These are phyloP conservation scores for Gleditsia sinensis DNA, from an alignment of 306 rosid species.

Conservation along the genomic window DNA sequence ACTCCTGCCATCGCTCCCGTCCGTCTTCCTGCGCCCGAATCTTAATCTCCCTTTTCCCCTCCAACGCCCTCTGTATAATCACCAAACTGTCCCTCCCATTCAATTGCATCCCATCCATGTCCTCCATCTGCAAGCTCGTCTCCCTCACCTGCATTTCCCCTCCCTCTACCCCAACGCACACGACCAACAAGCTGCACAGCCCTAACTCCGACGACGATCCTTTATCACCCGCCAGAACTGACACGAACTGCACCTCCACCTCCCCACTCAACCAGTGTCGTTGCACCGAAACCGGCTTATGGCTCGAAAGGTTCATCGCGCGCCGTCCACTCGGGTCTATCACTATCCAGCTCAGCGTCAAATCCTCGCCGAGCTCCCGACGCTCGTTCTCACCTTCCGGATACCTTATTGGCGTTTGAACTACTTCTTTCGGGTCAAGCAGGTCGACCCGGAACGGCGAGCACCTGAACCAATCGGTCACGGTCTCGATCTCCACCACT, in stretches of 20 bases:
- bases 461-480: constrained; percentile 67
- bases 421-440: constrained; percentile 63
- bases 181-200: constrained; percentile 50
- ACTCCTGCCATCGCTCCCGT: constrained; percentile 39
- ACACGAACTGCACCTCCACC: constrained; percentile 52
- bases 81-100: constrained; percentile 75
- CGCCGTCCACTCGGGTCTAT: constrained; percentile 52
- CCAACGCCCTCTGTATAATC: constrained; percentile 52
- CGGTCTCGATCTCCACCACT: constrained; percentile 71
- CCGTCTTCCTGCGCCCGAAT: constrained; percentile 27
- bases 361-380: constrained; percentile 32
- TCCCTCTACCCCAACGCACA: constrained; percentile 49
- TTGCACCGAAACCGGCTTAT: constrained; percentile 52
- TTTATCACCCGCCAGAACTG: constrained; percentile 39
- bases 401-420: constrained; percentile 42
- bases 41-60: constrained; percentile 44
- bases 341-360: constrained; percentile 71
- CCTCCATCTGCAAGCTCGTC: constrained; percentile 65
- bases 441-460: constrained; percentile 76
- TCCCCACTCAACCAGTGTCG: constrained; percentile 83
- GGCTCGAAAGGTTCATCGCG: constrained; percentile 74
- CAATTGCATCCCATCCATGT: constrained; percentile 67
- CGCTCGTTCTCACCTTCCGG: constrained; percentile 34
- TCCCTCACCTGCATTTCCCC: constrained; percentile 61
- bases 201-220: constrained; percentile 56